phyloP scores from a whole-genome alignment of 805 yeast species.

The Clavispora asparagi region DNA sequence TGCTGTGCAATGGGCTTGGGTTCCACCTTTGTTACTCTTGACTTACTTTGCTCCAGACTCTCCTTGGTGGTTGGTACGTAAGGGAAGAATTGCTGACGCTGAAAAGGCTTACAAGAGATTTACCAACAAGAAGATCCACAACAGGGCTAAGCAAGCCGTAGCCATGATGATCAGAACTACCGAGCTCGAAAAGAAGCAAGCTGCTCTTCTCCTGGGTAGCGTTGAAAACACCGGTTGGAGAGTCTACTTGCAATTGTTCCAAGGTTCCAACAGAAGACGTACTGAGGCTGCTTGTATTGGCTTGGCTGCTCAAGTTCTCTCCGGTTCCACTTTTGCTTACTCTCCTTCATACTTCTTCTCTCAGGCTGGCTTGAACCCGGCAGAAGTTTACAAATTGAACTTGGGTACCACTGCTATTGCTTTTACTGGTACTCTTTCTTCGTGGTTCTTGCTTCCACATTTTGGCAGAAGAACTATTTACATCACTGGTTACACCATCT shows the following conservation, averaged over 20 bases:
- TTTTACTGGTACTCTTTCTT: conserved; percentile 5
- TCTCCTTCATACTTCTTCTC: conserved; percentile 8
- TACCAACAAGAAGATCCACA: conserved; percentile 13
- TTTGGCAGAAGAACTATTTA: conserved; percentile 7
- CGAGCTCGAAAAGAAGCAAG: conserved; percentile 23
- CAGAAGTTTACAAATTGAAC: conserved; percentile 7
- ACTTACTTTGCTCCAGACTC: conserved; percentile 50
- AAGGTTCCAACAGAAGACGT: conserved; percentile 4
- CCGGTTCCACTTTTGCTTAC: conserved; percentile 8
- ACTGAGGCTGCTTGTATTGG: conserved; percentile 8
- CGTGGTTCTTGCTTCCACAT: conserved; percentile 6
- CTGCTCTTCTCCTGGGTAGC: conserved; percentile 21
- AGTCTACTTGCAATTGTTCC: conserved; percentile 16
- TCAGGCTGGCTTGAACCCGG: conserved; percentile 8
- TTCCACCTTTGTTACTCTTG: conserved; percentile 41
- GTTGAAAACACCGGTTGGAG: conserved; percentile 16
- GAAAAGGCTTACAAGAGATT: conserved; percentile 19
- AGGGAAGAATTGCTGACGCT: conserved; percentile 40
- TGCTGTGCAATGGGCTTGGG: conserved; percentile 61
- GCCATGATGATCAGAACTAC: conserved; percentile 26
- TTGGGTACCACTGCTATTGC: conserved; percentile 9
- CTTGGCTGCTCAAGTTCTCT: conserved; percentile 8
- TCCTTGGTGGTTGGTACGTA: conserved; percentile 51
- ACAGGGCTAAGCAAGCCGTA: conserved; percentile 11
- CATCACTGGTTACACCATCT: conserved; percentile 1